Evolutionary conservation across 306 rosid genomes (phyloP).

Genomic region (Sechiopsis laciniata): DNA sequence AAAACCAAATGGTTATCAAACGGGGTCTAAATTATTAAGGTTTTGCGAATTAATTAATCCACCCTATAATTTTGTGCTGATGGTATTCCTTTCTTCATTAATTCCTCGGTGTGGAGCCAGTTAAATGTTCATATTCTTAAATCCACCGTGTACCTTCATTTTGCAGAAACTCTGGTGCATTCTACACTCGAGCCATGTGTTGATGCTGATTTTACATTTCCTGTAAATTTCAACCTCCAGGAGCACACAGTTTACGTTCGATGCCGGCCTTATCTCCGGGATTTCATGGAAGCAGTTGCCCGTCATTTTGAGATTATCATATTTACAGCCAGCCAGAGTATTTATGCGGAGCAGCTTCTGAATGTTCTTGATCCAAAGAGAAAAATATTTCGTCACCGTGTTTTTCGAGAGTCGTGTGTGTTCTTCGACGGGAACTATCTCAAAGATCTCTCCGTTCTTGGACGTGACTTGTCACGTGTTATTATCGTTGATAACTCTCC

Average conservation of each 20-base stretch:
- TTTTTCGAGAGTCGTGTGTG: constrained; percentile 91
- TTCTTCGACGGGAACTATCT: constrained; percentile 93
- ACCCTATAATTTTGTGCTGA: background rate
- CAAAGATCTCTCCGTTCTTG: constrained; percentile 92
- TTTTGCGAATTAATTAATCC: background rate
- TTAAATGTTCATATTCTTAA: constrained; percentile 2
- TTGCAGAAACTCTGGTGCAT: constrained; percentile 97
- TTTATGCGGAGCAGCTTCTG: constrained; percentile 95
- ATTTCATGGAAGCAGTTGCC: constrained; percentile 72
- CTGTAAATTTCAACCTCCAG: constrained; percentile 80
- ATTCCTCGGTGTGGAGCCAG: background rate
- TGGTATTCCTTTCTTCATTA: background rate
- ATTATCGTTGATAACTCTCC: constrained; percentile 91
- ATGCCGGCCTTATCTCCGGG: constrained; percentile 91
- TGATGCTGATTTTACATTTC: constrained; percentile 85
- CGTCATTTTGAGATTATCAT: constrained; percentile 80
- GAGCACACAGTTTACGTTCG: constrained; percentile 90
- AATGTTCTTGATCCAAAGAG: constrained; percentile 95
- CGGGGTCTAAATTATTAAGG: too few species aligned
- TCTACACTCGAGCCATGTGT: constrained; percentile 86
- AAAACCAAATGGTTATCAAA: too few species aligned
- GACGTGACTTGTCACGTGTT: constrained; percentile 84
- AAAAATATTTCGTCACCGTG: constrained; percentile 91
- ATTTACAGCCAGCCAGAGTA: constrained; percentile 98
- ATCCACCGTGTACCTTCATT: constrained; percentile 5